These are phyloP conservation scores for Macrolepiota albuminosa DNA, from an alignment of 768 basidiomycete genomes.

Conservation along the genomic window DNA sequence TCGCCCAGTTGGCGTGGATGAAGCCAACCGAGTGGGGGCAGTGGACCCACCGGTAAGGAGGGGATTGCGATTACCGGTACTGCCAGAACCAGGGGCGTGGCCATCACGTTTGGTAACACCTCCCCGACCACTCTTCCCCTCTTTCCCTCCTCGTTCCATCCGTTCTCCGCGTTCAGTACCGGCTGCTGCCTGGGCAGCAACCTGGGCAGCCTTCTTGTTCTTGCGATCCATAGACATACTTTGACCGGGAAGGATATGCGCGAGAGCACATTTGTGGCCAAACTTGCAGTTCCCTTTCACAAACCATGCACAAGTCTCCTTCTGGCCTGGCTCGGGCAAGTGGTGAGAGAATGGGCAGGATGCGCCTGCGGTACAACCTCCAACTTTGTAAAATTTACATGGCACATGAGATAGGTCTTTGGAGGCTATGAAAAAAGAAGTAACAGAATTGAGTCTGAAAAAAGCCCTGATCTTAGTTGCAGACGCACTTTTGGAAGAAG, in stretches of 20 bases:
- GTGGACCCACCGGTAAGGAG: slow-evolving; percentile 55
- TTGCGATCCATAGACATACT: slow-evolving; percentile 94
- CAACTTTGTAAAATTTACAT: slow-evolving; percentile 95
- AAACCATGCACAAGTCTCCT: slow-evolving; percentile 85
- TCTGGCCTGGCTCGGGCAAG: slow-evolving; percentile 67
- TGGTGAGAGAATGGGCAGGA: slow-evolving; percentile 95
- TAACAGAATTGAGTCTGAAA: slow-evolving; percentile 17
- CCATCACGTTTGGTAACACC: slow-evolving; percentile 33
- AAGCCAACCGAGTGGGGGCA: slow-evolving; percentile 54
- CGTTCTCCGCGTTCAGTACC: slow-evolving; percentile 27
- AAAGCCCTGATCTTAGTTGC: slow-evolving; percentile 4
- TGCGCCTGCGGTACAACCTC: slow-evolving; percentile 89
- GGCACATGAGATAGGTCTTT: slow-evolving; percentile 95
- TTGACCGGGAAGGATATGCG: slow-evolving; percentile 92
- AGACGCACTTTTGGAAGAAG: slow-evolving; percentile 19
- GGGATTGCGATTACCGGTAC: slow-evolving; percentile 29
- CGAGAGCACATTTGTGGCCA: slow-evolving; percentile 82
- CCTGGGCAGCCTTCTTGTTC: slow-evolving; percentile 91
- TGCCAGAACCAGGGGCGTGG: slow-evolving; percentile 18
- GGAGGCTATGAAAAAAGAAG: slow-evolving; percentile 25
- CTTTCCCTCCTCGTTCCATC: slow-evolving; percentile 18
- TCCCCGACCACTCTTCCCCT: slow-evolving; percentile 30
- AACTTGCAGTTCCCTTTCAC: slow-evolving; percentile 85
- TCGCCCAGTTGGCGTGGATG: slow-evolving; percentile 36
- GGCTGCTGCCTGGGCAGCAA: slow-evolving; percentile 46